Evolutionary conservation across 306 rosid genomes (phyloP), one percentile per base, ranked within the genome.

Genomic region (Pterocarpus macrocarpus): DNA sequence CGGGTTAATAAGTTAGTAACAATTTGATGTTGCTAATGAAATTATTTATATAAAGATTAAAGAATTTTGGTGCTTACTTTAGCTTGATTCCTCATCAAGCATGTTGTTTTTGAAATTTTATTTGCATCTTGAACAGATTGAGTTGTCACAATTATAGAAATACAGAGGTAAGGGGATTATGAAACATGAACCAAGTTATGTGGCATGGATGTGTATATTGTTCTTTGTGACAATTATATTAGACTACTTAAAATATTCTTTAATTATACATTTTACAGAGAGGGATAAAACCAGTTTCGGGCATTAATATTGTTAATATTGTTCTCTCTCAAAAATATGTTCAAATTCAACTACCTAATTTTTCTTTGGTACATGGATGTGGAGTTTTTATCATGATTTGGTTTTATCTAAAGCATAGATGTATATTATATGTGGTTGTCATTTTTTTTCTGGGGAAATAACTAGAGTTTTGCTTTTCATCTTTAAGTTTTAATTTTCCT

Each of bases 271-370:
- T 56, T 75, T 32, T 57, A 15, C 59, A 73, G 16, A 3, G 79
- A 30, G 70, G 72, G 41, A 22, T 82, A 63, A 64, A n/a, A 39
- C 65, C 71, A 17, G 52, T 77, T 76, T 69, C 71, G 76, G 77
- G 75, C 77, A 22, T 22, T 22, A 22, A 22, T 22, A 22, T 22
- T 22, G 50, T 39, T 64, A 49, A 17, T 75, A 69, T 62, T 84
- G 63, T 56, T 63, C 65, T 80, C 35, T 69, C 59, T 49, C 36
- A 69, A 63, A 67, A 75, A 47, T 75, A 43, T 75, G 73, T 69
- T 64, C 17, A 68, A 68, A 62, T 68, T 39, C 45, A 71, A 75
- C 73, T 64, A 52, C 15, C 58, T 77, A 28, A 32, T 53, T 66
- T 36, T 62, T 69, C 66, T 65, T 13, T 30, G 28, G 13, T 73